Evolutionary conservation across 2,329 filamentous ascomycete species (phyloP).

Genomic region (Ceratocystis albifundus): DNA sequence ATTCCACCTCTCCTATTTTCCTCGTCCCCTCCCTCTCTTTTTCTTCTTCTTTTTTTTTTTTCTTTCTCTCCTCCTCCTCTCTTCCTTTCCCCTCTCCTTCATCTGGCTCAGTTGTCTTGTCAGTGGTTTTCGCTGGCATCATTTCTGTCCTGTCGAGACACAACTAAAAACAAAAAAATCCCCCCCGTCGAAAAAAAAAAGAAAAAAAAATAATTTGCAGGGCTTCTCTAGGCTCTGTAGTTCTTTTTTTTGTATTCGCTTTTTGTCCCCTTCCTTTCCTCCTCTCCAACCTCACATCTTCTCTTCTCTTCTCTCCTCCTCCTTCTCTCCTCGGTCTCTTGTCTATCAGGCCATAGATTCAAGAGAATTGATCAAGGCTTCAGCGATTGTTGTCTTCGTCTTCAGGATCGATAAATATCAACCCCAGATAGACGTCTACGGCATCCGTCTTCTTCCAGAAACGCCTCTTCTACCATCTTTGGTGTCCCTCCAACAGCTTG

Average conservation of each 20-base stretch:
- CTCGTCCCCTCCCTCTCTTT: not conserved
- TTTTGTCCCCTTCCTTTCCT: constrained; percentile 7
- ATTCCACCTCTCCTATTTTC: constrained; percentile 22
- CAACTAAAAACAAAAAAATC: constrained; percentile 5
- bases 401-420: constrained; percentile 1
- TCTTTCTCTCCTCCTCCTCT: constrained; percentile 8
- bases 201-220: constrained; percentile 20
- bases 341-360: constrained; percentile 23
- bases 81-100: constrained; percentile 18
- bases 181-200: constrained; percentile 18
- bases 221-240: constrained; percentile 20
- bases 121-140: constrained; percentile 23
- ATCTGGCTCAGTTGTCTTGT: constrained; percentile 24
- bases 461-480: no score
- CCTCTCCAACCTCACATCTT: constrained; percentile 7
- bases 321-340: constrained; percentile 14
- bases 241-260: constrained; percentile 17
- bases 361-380: constrained; percentile 17
- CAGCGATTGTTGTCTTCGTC: constrained; percentile 16
- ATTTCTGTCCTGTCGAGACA: constrained; percentile 24
- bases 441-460: constrained; percentile 1
- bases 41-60: not conserved
- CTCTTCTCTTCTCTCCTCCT: constrained; percentile 11
- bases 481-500: no score
- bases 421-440: not conserved